These are phyloP conservation scores for Lentinula novae-zelandiae DNA, from an alignment of 1,284 basidiomycete genomes.

Conservation along the genomic window DNA sequence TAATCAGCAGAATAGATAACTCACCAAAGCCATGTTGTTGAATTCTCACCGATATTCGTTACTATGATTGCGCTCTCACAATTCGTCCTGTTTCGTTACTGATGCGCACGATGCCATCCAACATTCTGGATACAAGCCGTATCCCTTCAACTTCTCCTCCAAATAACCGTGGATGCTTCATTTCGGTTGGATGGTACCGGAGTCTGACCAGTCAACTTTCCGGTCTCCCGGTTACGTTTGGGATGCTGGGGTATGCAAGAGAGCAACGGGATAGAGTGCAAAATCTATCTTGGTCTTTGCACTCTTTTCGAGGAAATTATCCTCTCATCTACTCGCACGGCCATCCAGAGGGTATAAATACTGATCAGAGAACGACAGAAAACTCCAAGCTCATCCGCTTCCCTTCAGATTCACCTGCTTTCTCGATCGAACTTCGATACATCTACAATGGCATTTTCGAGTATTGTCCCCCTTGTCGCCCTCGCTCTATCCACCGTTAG, in stretches of 20 bases:
- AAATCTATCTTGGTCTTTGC: background rate
- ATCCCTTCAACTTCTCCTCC: background rate
- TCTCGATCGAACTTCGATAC: background rate
- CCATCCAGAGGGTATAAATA: background rate
- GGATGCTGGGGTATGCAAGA: background rate
- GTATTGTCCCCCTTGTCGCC: constrained; percentile 1
- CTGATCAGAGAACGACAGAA: background rate
- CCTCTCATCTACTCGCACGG: background rate
- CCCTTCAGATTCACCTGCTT: background rate
- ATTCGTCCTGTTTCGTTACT: background rate
- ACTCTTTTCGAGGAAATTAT: background rate
- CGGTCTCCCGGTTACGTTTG: background rate
- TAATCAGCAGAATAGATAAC: background rate
- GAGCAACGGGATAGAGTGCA: background rate
- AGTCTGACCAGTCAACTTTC: background rate
- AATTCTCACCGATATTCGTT: background rate
- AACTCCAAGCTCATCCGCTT: background rate
- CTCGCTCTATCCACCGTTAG: constrained; percentile 4
- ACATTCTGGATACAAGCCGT: background rate
- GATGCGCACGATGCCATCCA: background rate
- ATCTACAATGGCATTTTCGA: constrained; percentile 10
- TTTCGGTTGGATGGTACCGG: background rate
- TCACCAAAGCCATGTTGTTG: background rate
- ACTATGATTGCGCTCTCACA: background rate
- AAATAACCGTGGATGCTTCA: background rate